Evolutionary conservation across 495 filamentous ascomycete genomes (phyloP).

Genomic region (Margaritispora aquatica): DNA sequence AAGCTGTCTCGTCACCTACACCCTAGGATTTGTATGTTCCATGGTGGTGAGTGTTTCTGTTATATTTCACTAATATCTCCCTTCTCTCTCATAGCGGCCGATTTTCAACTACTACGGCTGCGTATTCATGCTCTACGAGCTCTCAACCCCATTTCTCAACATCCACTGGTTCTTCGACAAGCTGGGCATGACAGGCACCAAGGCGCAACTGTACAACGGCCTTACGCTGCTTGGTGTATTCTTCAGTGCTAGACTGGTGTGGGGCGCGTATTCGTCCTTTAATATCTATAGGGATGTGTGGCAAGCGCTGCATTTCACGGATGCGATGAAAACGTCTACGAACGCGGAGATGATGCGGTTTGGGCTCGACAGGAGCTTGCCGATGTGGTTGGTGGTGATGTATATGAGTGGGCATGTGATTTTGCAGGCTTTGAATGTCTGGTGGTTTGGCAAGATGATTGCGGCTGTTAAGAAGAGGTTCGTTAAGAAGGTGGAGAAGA

Average conservation of each 20-base stretch:
- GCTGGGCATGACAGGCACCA: conserved; percentile 81
- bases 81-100: conserved; percentile 65
- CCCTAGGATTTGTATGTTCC: conserved; percentile 79
- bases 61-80: not conserved
- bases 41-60: conserved; percentile 6
- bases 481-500: conserved; percentile 17
- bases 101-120: conserved; percentile 89
- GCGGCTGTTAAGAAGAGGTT: conserved; percentile 85
- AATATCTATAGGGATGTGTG: conserved; percentile 77
- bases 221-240: conserved; percentile 67
- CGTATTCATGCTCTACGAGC: conserved; percentile 93
- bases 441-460: conserved; percentile 97
- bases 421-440: conserved; percentile 83
- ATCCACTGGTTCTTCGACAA: conserved; percentile 99
- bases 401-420: conserved; percentile 74
- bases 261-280: conserved; percentile 80
- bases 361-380: conserved; percentile 44
- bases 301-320: conserved; percentile 41
- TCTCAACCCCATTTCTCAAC: conserved; percentile 88
- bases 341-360: conserved; percentile 34
- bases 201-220: conserved; percentile 78
- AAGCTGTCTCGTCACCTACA: conserved; percentile 80
- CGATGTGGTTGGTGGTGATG: conserved; percentile 67
- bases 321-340: conserved; percentile 25
- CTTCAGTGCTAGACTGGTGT: conserved; percentile 81